These are phyloP conservation scores for Cubamyces sp. DNA, from an alignment of 768 basidiomycete genomes.

Conservation along the genomic window DNA sequence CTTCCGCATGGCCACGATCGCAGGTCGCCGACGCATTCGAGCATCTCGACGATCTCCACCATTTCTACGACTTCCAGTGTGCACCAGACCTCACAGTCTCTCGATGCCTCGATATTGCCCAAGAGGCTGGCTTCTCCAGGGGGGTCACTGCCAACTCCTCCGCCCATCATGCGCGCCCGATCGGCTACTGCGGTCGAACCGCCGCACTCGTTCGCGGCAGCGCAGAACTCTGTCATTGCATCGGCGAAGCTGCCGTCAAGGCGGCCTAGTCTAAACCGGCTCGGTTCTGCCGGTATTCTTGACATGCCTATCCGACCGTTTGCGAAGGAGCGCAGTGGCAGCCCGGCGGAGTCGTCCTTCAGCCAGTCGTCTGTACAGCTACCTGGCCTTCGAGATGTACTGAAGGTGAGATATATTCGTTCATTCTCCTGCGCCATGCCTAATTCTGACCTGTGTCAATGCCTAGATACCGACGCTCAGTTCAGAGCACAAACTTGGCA, in stretches of 20 bases:
- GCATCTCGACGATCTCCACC: conserved; percentile 35
- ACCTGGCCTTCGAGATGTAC: conserved; percentile 71
- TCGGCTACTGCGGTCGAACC: conserved; percentile 38
- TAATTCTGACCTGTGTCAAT: neutral
- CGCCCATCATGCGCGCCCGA: conserved; percentile 37
- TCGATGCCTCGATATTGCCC: conserved; percentile 47
- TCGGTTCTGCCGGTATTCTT: conserved; percentile 59
- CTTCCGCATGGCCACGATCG: conserved; percentile 27
- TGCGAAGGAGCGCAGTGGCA: conserved; percentile 51
- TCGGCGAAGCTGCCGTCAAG: conserved; percentile 20
- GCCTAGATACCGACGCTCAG: conserved; percentile 65
- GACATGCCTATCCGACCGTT: conserved; percentile 55
- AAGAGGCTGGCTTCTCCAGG: conserved; percentile 34
- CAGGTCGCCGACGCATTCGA: conserved; percentile 40
- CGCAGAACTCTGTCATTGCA: conserved; percentile 18
- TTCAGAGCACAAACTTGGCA: conserved; percentile 70
- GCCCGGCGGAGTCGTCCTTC: conserved; percentile 39
- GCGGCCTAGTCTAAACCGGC: conserved; percentile 47
- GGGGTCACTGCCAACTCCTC: conserved; percentile 36
- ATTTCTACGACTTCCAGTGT: conserved; percentile 36
- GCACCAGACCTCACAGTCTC: conserved; percentile 61
- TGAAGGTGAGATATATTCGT: conserved; percentile 53
- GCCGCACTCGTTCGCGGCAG: conserved; percentile 4
- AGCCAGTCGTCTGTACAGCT: conserved; percentile 30
- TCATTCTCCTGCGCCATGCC: neutral